phyloP scores from a whole-genome alignment of 345 rosid species.

The Eucalyptus rudis region DNA sequence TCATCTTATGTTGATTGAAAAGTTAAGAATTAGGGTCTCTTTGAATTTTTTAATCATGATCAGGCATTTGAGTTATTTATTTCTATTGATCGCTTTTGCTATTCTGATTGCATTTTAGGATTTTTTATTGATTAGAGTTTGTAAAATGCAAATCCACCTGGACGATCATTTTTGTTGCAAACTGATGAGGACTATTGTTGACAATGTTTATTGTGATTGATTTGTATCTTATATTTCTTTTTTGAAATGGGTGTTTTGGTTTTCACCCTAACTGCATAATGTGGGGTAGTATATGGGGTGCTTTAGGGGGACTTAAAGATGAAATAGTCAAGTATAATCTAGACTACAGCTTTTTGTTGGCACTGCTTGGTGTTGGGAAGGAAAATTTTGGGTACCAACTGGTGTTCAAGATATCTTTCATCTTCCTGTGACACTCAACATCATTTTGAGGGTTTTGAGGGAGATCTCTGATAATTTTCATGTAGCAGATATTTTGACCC shows the following conservation, averaged over 20 bases:
- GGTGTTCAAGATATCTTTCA: neutral
- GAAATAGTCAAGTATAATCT: neutral
- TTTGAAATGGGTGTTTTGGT: neutral
- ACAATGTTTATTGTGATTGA: neutral
- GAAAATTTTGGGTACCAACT: neutral
- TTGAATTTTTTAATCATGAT: neutral
- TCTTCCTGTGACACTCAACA: neutral
- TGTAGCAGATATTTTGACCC: neutral
- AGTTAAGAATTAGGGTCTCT: neutral
- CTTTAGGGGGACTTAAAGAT: neutral
- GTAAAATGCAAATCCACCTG: neutral
- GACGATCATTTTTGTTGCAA: neutral
- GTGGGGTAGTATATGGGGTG: neutral
- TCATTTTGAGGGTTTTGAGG: neutral
- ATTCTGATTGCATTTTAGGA: neutral
- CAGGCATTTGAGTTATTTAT: neutral
- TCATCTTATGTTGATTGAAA: neutral
- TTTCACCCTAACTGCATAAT: neutral
- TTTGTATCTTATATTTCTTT: neutral
- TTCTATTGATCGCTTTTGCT: neutral
- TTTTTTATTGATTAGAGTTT: neutral
- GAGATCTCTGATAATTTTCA: neutral
- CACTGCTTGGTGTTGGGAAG: neutral
- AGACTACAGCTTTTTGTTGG: neutral
- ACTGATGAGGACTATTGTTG: neutral